phyloP scores from a whole-genome alignment of 108 stramenopile genomes.

The Skeletonema potamos region DNA sequence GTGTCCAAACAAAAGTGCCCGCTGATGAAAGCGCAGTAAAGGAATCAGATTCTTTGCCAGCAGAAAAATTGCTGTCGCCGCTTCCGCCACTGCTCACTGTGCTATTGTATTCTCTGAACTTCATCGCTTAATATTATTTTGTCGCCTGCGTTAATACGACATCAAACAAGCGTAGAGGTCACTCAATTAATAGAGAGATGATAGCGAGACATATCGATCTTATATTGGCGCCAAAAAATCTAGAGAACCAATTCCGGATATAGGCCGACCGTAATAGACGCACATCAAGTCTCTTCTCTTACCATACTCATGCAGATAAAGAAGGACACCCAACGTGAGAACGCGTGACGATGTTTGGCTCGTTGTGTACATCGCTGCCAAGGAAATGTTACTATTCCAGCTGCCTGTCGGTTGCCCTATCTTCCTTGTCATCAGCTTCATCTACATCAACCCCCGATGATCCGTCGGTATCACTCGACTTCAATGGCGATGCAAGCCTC shows the following conservation, averaged over 20 bases:
- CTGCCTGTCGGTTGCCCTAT: background rate
- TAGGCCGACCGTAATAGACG: too few relatives aligned
- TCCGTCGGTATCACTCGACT: constrained; percentile 15
- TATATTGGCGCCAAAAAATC: too few relatives aligned
- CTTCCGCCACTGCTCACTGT: background rate
- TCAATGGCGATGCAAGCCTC: constrained; percentile 7
- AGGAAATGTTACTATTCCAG: background rate
- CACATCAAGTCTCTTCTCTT: too few relatives aligned
- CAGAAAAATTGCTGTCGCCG: background rate
- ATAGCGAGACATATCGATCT: too few relatives aligned
- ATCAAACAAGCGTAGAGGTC: too few relatives aligned
- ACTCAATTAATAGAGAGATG: too few relatives aligned
- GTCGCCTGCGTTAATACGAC: background rate
- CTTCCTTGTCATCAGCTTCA: background rate
- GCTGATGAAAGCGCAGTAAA: background rate
- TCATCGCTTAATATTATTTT: background rate
- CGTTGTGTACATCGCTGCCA: background rate
- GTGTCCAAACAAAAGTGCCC: background rate
- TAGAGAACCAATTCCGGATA: too few relatives aligned
- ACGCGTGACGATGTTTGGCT: background rate
- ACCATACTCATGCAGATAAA: too few relatives aligned
- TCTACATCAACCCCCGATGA: background rate
- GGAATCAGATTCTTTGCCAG: background rate
- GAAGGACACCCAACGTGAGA: too few relatives aligned
- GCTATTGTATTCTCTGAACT: background rate